These are phyloP conservation scores for Agaricus subrufescens DNA, from an alignment of 768 basidiomycete genomes.

Conservation along the genomic window DNA sequence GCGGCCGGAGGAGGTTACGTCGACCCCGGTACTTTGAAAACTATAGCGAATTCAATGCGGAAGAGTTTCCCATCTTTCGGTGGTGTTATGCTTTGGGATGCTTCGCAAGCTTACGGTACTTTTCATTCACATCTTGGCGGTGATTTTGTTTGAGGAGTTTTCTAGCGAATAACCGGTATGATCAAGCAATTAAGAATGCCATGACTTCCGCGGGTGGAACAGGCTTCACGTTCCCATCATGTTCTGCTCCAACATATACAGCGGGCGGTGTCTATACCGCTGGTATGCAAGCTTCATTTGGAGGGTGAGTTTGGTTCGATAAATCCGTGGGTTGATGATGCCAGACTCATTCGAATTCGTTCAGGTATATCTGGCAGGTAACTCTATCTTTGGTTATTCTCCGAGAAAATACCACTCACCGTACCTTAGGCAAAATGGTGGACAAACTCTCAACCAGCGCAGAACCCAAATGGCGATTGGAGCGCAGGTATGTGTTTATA, in stretches of 20 bases:
- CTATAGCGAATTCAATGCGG: slow-evolving; percentile 45
- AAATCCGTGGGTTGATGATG: not conserved
- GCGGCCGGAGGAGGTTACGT: slow-evolving; percentile 62
- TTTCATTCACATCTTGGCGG: slow-evolving; percentile 25
- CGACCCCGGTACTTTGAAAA: slow-evolving; percentile 38
- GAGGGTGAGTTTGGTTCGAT: slow-evolving; percentile 36
- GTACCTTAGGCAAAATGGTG: slow-evolving; percentile 56
- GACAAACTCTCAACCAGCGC: slow-evolving; percentile 41
- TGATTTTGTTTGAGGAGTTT: not conserved
- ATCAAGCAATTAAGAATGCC: slow-evolving; percentile 55
- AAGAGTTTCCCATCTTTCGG: slow-evolving; percentile 60
- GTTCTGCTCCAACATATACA: slow-evolving; percentile 50
- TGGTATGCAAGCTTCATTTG: slow-evolving; percentile 48
- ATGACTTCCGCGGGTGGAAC: slow-evolving; percentile 60
- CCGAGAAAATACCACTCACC: not conserved
- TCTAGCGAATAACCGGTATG: slow-evolving; percentile 53
- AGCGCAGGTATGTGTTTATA: slow-evolving; percentile 43
- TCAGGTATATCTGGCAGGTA: slow-evolving; percentile 66
- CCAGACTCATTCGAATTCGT: not conserved
- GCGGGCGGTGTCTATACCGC: slow-evolving; percentile 46
- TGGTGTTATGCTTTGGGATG: slow-evolving; percentile 57
- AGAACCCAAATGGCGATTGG: slow-evolving; percentile 54
- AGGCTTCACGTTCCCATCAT: slow-evolving; percentile 61
- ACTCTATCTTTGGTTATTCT: not conserved
- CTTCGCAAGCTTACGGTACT: slow-evolving; percentile 40